Evolutionary conservation across 116 monocot genomes (phyloP).

Genomic region (Posidonia oceanica): DNA sequence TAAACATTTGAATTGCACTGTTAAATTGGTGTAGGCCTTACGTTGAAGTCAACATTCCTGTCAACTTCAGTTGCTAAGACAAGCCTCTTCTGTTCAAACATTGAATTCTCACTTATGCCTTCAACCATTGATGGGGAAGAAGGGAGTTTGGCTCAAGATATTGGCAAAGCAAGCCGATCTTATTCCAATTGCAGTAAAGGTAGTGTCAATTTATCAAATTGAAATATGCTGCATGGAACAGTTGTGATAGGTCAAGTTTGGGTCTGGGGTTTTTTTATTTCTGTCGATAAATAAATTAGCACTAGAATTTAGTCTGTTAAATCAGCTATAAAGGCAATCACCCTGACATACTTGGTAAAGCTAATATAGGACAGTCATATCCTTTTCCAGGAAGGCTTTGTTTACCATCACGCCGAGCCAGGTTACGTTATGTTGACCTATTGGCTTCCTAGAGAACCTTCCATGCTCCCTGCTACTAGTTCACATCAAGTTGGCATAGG

Average conservation of each 20-base stretch:
- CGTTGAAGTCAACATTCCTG: neutral
- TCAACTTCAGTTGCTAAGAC: neutral
- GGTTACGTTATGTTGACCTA: conserved; percentile 74
- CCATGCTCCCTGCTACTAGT: conserved; percentile 57
- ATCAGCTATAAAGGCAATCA: no score
- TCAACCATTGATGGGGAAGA: conserved; percentile 48
- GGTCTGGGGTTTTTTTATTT: no score
- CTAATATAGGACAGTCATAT: no score
- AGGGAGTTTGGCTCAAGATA: conserved; percentile 72
- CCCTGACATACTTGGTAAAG: no score
- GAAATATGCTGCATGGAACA: neutral
- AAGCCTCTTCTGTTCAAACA: neutral
- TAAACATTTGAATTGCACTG: neutral
- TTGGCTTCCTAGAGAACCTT: conserved; percentile 65
- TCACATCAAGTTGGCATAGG: conserved; percentile 77
- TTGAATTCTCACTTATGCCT: neutral
- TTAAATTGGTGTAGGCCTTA: neutral
- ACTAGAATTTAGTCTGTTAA: no score
- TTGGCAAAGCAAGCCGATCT: conserved; percentile 53
- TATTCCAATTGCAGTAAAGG: conserved; percentile 66
- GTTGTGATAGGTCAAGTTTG: no score
- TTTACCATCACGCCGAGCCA: conserved; percentile 74
- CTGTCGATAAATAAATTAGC: no score
- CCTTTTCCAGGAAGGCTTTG: conserved; percentile 53
- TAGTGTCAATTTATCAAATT: neutral